A percentile compares a stretch with the other conserved stretches of the same genome.
These are phyloP conservation scores for Rhynchosporium secalis DNA, from an alignment of 2,329 filamentous ascomycete species.

Conservation along the genomic window DNA sequence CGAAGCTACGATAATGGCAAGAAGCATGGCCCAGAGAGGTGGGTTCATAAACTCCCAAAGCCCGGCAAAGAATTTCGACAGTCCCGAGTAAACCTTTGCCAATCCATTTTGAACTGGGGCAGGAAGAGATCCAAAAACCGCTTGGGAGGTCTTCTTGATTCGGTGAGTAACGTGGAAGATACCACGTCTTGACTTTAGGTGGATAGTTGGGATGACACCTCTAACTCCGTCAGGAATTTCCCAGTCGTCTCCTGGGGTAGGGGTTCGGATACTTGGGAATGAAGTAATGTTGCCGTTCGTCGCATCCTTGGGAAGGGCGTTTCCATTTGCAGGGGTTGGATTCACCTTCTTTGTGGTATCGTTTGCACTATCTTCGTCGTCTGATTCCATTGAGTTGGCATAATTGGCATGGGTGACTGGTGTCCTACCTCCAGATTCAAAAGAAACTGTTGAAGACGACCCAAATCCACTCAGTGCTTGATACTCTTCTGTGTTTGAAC, in stretches of 20 bases:
- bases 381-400: conserved; percentile 44
- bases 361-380: conserved; percentile 44
- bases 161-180: conserved; percentile 21
- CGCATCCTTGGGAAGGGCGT: conserved; percentile 23
- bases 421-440: conserved; percentile 40
- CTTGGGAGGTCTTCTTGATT: conserved; percentile 29
- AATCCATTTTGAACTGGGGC: conserved; percentile 51
- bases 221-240: conserved; percentile 44
- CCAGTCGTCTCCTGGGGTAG: conserved; percentile 33
- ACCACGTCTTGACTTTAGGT: conserved; percentile 38
- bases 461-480: conserved; percentile 30
- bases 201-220: conserved; percentile 45
- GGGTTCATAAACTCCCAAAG: conserved; percentile 97
- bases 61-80: conserved; percentile 59
- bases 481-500: conserved; percentile 46
- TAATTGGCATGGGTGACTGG: conserved; percentile 37
- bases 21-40: conserved; percentile 94
- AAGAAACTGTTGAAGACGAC: conserved; percentile 30
- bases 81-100: conserved; percentile 43
- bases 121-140: conserved; percentile 52
- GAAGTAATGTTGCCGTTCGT: conserved; percentile 57
- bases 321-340: conserved; percentile 32
- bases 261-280: conserved; percentile 56
- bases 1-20: conserved; percentile 87
- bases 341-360: conserved; percentile 24